Evolutionary conservation across 108 stramenopile genomes (phyloP).

Genomic region (Cyclotella atomus): DNA sequence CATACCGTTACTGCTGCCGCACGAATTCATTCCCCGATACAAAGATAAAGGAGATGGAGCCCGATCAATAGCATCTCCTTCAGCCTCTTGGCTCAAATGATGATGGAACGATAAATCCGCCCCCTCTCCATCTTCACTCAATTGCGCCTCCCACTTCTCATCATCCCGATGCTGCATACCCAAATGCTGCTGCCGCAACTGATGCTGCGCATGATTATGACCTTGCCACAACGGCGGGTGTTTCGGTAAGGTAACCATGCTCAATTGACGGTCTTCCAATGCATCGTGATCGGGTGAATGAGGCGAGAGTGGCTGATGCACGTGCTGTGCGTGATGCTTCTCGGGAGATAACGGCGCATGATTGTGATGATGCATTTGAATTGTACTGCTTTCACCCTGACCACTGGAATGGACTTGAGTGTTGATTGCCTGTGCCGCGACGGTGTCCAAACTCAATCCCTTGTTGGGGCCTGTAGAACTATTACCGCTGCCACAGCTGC

Average conservation of each 20-base stretch:
- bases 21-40: not conserved
- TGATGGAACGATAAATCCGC: too few relatives aligned
- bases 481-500: not conserved
- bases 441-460: not conserved
- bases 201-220: constrained; percentile 6
- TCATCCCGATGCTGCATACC: constrained; percentile 2
- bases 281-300: constrained; percentile 55
- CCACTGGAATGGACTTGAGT: too few relatives aligned
- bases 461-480: not conserved
- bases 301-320: constrained; percentile 29
- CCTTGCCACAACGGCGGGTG: constrained; percentile 16
- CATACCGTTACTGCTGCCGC: constrained; percentile 2
- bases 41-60: constrained; percentile 9
- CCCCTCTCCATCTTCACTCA: constrained; percentile 19
- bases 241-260: constrained; percentile 27
- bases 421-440: too few relatives aligned
- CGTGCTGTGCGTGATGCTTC: constrained; percentile 20
- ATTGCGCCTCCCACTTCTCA: constrained; percentile 22
- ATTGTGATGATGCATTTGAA: constrained; percentile 18
- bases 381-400: not conserved
- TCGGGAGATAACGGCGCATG: constrained; percentile 15
- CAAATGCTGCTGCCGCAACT: constrained; percentile 2
- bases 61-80: not conserved
- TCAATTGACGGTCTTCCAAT: constrained; percentile 43
- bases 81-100: not conserved